These are phyloP conservation scores for Sesbania bispinosa DNA, from an alignment of 306 rosid genomes.

Conservation along the genomic window DNA sequence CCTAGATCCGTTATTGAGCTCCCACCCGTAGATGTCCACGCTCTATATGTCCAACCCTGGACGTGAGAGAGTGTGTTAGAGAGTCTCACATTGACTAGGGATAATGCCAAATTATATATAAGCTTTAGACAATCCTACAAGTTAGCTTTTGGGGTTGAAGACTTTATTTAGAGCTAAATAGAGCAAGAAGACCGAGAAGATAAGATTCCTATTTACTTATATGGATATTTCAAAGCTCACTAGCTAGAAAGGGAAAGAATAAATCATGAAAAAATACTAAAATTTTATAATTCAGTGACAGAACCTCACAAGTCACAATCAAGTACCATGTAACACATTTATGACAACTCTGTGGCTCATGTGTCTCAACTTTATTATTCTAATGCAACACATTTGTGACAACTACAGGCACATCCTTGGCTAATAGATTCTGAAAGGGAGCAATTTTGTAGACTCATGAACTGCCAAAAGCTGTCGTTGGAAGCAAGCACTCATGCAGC, in stretches of 20 bases:
- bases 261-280: neutral
- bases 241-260: neutral
- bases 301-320: neutral
- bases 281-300: neutral
- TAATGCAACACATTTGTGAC: constrained; percentile 6
- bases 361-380: neutral
- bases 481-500: constrained; percentile 91
- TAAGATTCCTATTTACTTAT: neutral
- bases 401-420: constrained; percentile 84
- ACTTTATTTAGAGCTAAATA: no score
- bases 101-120: no score
- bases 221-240: neutral
- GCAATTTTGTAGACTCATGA: constrained; percentile 80
- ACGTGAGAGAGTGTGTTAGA: no score
- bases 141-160: no score
- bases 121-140: no score
- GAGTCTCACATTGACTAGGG: no score
- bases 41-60: no score
- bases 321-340: neutral
- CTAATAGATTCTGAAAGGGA: constrained; percentile 77
- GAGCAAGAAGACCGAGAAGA: no score
- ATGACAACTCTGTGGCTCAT: neutral
- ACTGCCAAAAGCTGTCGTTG: constrained; percentile 76
- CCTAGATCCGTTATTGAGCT: no score
- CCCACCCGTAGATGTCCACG: no score